These are phyloP conservation scores for Cryptosporidium bovis DNA, from an alignment of 169 alveolate genomes.

Conservation along the genomic window DNA sequence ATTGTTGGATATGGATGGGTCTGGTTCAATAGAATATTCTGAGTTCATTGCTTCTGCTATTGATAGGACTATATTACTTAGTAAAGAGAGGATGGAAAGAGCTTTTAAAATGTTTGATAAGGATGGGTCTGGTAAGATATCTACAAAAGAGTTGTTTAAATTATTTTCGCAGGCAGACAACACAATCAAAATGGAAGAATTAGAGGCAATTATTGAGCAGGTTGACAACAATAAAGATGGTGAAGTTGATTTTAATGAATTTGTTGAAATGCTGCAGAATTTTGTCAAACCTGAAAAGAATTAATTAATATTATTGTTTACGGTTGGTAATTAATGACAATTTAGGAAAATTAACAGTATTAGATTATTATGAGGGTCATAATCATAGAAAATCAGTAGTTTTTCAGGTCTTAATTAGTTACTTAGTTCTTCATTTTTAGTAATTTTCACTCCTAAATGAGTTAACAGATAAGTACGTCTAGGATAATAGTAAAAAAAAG, in stretches of 20 bases:
- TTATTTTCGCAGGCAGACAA: constrained; percentile 81
- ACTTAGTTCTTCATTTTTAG: no score
- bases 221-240: constrained; percentile 93
- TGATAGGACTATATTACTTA: constrained; percentile 86
- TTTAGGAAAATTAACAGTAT: no score
- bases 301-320: neutral
- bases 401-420: no score
- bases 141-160: constrained; percentile 90
- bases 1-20: constrained; percentile 88
- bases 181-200: constrained; percentile 81
- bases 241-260: constrained; percentile 93
- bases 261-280: constrained; percentile 89
- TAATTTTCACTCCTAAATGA: no score
- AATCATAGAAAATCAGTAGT: no score
- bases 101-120: constrained; percentile 95
- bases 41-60: constrained; percentile 95
- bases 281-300: constrained; percentile 4
- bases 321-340: no score
- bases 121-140: constrained; percentile 94
- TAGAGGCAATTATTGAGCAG: constrained; percentile 86
- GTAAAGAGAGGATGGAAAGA: constrained; percentile 90
- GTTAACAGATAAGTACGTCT: no score
- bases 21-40: constrained; percentile 89
- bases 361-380: no score
- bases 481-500: no score